These are phyloP conservation scores for Drosera capensis DNA, from an alignment of 148 eudicot species.

Conservation along the genomic window DNA sequence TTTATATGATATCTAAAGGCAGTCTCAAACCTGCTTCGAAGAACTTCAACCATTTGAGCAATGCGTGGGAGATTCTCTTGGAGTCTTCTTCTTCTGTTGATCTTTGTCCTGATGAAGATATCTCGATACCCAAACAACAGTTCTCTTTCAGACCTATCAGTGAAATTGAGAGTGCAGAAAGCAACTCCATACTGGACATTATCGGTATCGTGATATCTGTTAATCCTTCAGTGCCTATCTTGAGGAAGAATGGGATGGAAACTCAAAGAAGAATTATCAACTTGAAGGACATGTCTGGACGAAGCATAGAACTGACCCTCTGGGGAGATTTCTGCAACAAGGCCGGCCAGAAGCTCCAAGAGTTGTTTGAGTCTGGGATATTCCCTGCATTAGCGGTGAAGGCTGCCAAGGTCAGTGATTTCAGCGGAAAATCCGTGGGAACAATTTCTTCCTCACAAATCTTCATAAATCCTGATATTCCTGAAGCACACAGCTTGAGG, in stretches of 20 bases:
- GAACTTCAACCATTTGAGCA: slow-evolving; percentile 87
- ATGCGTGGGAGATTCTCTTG: slow-evolving; percentile 94
- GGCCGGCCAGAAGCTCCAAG: slow-evolving; percentile 87
- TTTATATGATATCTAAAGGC: slow-evolving; percentile 84
- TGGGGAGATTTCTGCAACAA: slow-evolving; percentile 97
- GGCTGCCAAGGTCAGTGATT: slow-evolving; percentile 88
- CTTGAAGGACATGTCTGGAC: slow-evolving; percentile 69
- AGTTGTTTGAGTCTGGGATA: slow-evolving; percentile 49
- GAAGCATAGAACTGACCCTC: slow-evolving; percentile 77
- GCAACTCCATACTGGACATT: slow-evolving; percentile 70
- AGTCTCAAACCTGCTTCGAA: slow-evolving; percentile 78
- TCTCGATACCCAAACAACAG: slow-evolving; percentile 80
- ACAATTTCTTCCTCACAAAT: slow-evolving; percentile 79
- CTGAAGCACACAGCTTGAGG: slow-evolving; percentile 46
- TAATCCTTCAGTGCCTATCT: slow-evolving; percentile 77
- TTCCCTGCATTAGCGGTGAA: slow-evolving; percentile 82
- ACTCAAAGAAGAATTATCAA: slow-evolving; percentile 72
- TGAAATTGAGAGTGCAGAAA: slow-evolving; percentile 69
- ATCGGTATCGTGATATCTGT: slow-evolving; percentile 66
- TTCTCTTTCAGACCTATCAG: slow-evolving; percentile 70
- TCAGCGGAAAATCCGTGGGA: slow-evolving; percentile 75
- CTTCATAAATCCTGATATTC: slow-evolving; percentile 65
- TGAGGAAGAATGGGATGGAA: slow-evolving; percentile 98
- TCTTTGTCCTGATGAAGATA: slow-evolving; percentile 86
- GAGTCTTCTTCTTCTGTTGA: slow-evolving; percentile 79